Percentiles rank a stretch among this genome's conserved stretches.
Conservation (phyloP, 1,284 basidiomycete species). For the Apiotrichum domesticum region DNA sequence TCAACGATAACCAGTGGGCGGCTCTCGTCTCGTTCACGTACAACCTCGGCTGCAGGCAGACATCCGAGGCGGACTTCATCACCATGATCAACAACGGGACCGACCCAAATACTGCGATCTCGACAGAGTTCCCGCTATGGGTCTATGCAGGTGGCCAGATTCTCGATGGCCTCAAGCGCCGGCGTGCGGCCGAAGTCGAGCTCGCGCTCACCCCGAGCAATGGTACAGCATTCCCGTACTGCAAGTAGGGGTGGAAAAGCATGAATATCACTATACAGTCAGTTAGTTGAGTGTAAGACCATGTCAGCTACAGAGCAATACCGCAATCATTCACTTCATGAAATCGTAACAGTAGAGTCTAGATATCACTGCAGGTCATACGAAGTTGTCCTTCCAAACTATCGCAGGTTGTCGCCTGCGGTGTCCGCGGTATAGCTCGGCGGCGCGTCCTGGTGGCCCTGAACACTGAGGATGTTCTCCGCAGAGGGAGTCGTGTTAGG, state of each 20-base stretch:
- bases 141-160: not conserved
- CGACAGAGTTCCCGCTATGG: not conserved
- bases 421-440: not conserved
- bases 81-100: not conserved
- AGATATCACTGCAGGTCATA: too few species aligned
- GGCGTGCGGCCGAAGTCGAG: not conserved
- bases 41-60: conserved; percentile 1
- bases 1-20: conserved; percentile 5
- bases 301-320: too few species aligned
- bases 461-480: not conserved
- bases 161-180: not conserved
- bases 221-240: too few species aligned
- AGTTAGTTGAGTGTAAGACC: too few species aligned
- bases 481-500: not conserved
- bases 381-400: too few species aligned
- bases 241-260: too few species aligned
- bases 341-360: too few species aligned
- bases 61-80: not conserved
- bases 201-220: not conserved
- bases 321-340: too few species aligned
- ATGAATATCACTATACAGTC: too few species aligned
- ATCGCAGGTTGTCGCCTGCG: not conserved
- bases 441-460: not conserved
- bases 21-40: not conserved
- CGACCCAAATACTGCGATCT: not conserved